Evolutionary conservation across 2,329 filamentous ascomycete genomes (phyloP).

Genomic region (Trichoderma brevicompactum): DNA sequence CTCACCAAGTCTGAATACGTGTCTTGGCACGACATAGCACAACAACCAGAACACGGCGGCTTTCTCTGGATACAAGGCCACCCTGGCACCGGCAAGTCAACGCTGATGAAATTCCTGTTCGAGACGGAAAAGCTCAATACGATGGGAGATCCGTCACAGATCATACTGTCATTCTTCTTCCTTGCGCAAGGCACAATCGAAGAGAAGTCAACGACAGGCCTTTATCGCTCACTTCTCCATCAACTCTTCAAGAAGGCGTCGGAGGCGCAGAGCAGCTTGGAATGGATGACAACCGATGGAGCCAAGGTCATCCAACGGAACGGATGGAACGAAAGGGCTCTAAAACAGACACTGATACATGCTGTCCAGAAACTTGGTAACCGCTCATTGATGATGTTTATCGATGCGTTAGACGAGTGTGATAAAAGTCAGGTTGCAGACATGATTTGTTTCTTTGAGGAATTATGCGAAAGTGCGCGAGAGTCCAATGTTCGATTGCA

Average conservation of each 20-base stretch:
- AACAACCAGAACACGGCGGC: not conserved
- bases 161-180: conserved; percentile 50
- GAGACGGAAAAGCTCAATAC: not conserved
- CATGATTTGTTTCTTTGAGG: conserved; percentile 50
- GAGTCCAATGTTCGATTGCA: conserved; percentile 32
- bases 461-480: conserved; percentile 39
- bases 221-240: conserved; percentile 54
- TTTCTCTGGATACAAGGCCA: conserved; percentile 11
- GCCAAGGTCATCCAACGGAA: not conserved
- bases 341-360: not conserved
- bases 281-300: conserved; percentile 11
- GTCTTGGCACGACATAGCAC: conserved; percentile 24
- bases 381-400: conserved; percentile 32
- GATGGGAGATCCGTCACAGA: not conserved
- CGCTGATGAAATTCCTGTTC: conserved; percentile 17
- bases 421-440: conserved; percentile 45
- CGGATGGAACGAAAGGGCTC: not conserved
- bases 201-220: conserved; percentile 51
- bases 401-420: conserved; percentile 54
- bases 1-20: conserved; percentile 12
- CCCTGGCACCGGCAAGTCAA: conserved; percentile 7
- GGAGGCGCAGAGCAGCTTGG: not conserved
- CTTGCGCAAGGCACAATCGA: conserved; percentile 49
- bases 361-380: not conserved
- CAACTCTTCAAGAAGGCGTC: conserved; percentile 43